Base-by-base conservation (phyloP, 2,329 filamentous ascomycete genomes). In the Fusarium concolor region DNA sequence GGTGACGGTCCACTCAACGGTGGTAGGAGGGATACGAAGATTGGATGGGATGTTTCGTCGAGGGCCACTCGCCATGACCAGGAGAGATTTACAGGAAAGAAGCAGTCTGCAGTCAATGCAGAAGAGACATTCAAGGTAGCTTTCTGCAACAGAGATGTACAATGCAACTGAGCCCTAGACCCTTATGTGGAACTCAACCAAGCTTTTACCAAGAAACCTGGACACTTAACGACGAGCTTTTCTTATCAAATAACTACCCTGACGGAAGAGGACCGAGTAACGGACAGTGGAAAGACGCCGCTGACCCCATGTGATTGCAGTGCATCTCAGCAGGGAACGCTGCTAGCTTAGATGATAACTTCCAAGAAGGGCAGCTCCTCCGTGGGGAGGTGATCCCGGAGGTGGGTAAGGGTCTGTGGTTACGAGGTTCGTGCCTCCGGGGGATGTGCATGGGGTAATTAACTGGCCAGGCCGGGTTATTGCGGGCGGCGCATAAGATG, bases 1-100 rank as follows among this genome's bases (percentile, higher is more conserved):
- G 38, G 54, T 44, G n/a, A 71, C 51, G 15, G 63, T 60, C 56
- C 65, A 62, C 39, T 64, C 29, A 33, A 39, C n/a, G 10, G 41
- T 59, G 20, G 66, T 43, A 14, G 72, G 68, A 54, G 62, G 52
- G 26, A 73, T 73, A 46, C 47, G 67, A 49, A 74, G 62, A 38
- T 54, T 58, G 29, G 62, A 50, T 55, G 71, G 71, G 31, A 56
- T 54, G 38, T 62, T 71, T 24, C 60, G 64, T 51, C 70, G 68
- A 62, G 70, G 57, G 53, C 70, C 59, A 71, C 70, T 68, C 57
- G 67, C 63, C 71, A 74, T 74, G 59, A 70, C 71, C 55, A 52
- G 43, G n/a, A 24, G 18, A 26, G 6, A 28, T 29, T 54, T 56
- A 59, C 43, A 49, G 38, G 35, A 44, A 42, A 24, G n/a, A 24